phyloP scores from a whole-genome alignment of 2,329 filamentous ascomycete genomes.

The Colletotrichum filicis region DNA sequence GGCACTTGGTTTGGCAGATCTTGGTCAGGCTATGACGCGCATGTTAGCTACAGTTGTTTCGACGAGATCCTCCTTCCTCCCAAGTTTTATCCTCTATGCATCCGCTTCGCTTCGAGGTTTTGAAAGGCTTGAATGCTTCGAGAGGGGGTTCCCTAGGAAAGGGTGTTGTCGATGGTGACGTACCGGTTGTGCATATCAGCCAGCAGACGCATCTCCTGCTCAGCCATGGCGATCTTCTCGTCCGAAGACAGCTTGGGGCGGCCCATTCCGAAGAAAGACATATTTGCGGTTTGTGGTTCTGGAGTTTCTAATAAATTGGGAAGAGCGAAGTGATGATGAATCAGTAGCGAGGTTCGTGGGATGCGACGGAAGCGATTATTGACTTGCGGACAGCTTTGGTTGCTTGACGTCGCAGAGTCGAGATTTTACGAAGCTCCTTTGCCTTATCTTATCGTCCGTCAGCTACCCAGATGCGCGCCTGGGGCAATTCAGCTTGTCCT shows the following conservation, averaged over 20 bases:
- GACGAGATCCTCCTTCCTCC: not conserved
- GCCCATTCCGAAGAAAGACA: slow-evolving; percentile 62
- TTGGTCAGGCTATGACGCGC: slow-evolving; percentile 74
- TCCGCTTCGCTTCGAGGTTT: not conserved
- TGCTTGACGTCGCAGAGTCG: slow-evolving; percentile 31
- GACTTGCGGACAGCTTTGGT: slow-evolving; percentile 14
- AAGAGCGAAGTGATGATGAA: not conserved
- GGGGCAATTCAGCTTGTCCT: not conserved
- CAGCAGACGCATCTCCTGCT: slow-evolving; percentile 97
- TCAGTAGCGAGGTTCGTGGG: not conserved
- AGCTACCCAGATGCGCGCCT: not conserved
- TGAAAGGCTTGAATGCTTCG: too few relatives aligned
- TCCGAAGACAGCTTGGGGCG: slow-evolving; percentile 88
- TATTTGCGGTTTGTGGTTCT: slow-evolving; percentile 40
- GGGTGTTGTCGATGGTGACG: slow-evolving; percentile 25
- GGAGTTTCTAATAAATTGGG: not conserved
- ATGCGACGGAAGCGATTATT: slow-evolving; percentile 12
- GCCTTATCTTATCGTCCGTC: slow-evolving; percentile 32
- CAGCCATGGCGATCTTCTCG: slow-evolving; percentile 96
- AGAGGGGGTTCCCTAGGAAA: too few relatives aligned
- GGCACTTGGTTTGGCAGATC: slow-evolving; percentile 93
- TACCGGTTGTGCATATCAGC: slow-evolving; percentile 99
- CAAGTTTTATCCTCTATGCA: not conserved
- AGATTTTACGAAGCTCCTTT: slow-evolving; percentile 35
- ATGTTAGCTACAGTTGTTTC: not conserved